Conservation (phyloP, 352 stramenopile species). For the Plasmopara viticola region DNA sequence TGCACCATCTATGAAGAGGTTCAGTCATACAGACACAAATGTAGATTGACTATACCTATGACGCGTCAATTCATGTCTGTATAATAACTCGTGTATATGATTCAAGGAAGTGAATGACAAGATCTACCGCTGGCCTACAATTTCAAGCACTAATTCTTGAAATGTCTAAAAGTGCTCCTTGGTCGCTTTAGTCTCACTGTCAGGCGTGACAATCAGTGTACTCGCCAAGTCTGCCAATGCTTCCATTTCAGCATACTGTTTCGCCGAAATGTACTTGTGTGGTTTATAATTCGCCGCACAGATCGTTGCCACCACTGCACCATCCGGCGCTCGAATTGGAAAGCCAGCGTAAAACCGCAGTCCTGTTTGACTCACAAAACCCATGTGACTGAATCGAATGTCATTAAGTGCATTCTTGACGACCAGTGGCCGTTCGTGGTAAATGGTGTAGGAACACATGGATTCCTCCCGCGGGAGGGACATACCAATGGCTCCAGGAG, state of each 20-base stretch:
- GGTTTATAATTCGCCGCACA: slow-evolving; percentile 44
- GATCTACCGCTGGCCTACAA: too few relatives aligned
- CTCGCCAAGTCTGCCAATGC: slow-evolving; percentile 43
- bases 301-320: slow-evolving; percentile 44
- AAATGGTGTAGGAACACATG: slow-evolving; percentile 56
- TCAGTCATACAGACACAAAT: too few relatives aligned
- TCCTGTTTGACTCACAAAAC: slow-evolving; percentile 35
- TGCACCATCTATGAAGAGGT: too few relatives aligned
- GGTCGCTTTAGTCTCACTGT: too few relatives aligned
- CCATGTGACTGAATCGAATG: slow-evolving; percentile 59
- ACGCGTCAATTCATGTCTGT: too few relatives aligned
- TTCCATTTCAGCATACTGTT: slow-evolving; percentile 73
- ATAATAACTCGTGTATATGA: too few relatives aligned
- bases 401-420: slow-evolving; percentile 58
- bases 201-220: slow-evolving; percentile 27
- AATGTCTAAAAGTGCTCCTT: too few relatives aligned
- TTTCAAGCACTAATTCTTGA: too few relatives aligned
- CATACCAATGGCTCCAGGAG: slow-evolving; percentile 21
- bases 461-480: slow-evolving; percentile 42
- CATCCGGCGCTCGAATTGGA: slow-evolving; percentile 44
- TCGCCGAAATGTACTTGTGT: slow-evolving; percentile 60
- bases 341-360: slow-evolving; percentile 71
- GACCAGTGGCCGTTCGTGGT: slow-evolving; percentile 51
- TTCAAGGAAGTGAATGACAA: too few relatives aligned
- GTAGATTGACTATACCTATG: too few relatives aligned